These are phyloP conservation scores for Sonneratia alba DNA, from an alignment of 345 rosid species.

Conservation along the genomic window DNA sequence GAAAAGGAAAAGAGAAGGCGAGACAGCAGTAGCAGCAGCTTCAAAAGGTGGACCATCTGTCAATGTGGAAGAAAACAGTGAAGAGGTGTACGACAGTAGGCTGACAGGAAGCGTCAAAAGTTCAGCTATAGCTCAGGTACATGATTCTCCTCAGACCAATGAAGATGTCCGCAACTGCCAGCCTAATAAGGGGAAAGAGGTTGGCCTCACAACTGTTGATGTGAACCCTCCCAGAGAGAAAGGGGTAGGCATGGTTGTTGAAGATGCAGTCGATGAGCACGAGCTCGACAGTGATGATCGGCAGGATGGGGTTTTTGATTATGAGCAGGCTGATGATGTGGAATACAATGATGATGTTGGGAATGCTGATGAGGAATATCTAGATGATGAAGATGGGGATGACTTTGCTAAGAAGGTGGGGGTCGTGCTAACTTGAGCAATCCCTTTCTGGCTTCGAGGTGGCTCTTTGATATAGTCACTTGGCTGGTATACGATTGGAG, in stretches of 20 bases:
- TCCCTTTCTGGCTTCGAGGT: not conserved
- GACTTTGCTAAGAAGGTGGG: constrained; percentile 59
- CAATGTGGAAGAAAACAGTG: constrained; percentile 1
- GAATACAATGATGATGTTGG: constrained; percentile 33
- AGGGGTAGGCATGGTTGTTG: not conserved
- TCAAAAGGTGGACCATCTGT: constrained; percentile 8
- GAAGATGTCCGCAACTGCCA: not conserved
- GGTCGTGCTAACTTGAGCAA: constrained; percentile 43
- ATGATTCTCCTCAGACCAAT: constrained; percentile 4
- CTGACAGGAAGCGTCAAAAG: not conserved
- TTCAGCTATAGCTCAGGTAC: not conserved
- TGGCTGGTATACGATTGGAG: not conserved
- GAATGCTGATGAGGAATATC: constrained; percentile 47
- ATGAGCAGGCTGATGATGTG: constrained; percentile 58
- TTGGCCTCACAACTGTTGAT: not conserved
- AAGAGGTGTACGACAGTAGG: not conserved
- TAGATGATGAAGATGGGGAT: constrained; percentile 51
- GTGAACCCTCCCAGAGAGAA: not conserved
- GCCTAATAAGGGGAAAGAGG: constrained; percentile 18
- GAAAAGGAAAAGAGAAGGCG: constrained; percentile 65
- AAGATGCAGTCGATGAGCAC: constrained; percentile 25
- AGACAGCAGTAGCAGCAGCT: constrained; percentile 27
- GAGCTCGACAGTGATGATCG: constrained; percentile 44
- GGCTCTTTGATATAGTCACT: not conserved
- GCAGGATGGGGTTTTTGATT: constrained; percentile 33